Evolutionary conservation across 2,329 filamentous ascomycete genomes (phyloP), one percentile per base, ranked within the genome.

Genomic region (Paraphoma chrysanthemicola): DNA sequence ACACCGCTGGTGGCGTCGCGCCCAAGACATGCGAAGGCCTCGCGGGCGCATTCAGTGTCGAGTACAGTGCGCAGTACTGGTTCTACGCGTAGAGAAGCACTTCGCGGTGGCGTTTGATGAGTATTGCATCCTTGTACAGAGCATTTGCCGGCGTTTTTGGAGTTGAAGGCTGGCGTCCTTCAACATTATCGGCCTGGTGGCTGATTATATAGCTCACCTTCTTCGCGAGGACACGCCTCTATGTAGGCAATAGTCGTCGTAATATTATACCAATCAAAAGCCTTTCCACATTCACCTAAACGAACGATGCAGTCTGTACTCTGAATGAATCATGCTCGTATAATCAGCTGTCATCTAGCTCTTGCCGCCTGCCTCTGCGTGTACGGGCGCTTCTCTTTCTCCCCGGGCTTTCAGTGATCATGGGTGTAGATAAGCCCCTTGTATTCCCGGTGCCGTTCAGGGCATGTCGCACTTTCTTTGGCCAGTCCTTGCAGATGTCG

Each of bases 401-500:
- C 10, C 50, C n/a, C 2, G 14, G 30, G 12, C 11, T 39, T 12
- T 47, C 23, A 7, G 28, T 33, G 1, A 9, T 11, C 41, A 7
- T 12, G 28, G 36, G 41, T 36, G 39, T 12, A 10, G 7, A 10
- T 3, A 30, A 5, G 6, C 14, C 14, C 10, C 10, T 12, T 31
- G 30, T 33, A 12, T 42, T 31, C 12, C 16, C 17, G 11, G 10
- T 43, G 11, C n/a, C 23, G 14, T 7, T 63, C 33, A 36, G 33
- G 7, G 9, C 10, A 53, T 18, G 59, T 58, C 23, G 59, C 28
- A 1, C 36, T 73, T 97, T 97, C 70, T 90, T 88, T 2, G 95
- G 95, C 95, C 95, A 99, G 66, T 94, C 91, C 46, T 90, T 88
- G 46, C 92, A 93, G 56, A 95, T 87, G 69, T 99, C 95, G 62